Evolutionary conservation across 805 yeast genomes (phyloP).

Genomic region (Jamesozyma lodderae): DNA sequence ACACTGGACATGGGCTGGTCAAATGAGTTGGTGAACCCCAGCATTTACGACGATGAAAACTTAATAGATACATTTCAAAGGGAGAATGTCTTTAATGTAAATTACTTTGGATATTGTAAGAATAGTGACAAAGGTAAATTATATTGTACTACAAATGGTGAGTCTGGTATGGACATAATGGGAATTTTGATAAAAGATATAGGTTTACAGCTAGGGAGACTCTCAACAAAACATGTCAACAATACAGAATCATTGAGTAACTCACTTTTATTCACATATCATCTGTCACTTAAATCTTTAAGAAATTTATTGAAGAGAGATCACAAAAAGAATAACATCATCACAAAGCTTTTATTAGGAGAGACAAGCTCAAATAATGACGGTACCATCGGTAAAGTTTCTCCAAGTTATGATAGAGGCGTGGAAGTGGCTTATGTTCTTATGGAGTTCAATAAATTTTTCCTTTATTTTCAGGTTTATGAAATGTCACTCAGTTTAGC

Average conservation of each 20-base stretch:
- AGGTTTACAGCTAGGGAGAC: conserved; percentile 23
- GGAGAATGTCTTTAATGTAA: conserved; percentile 17
- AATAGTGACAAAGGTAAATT: conserved; percentile 5
- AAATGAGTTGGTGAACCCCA: conserved; percentile 7
- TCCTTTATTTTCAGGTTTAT: conserved; percentile 4
- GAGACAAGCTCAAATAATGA: conserved; percentile 1
- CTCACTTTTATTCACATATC: conserved; percentile 21
- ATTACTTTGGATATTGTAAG: conserved; percentile 26
- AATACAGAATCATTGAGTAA: conserved; percentile 19
- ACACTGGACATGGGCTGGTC: conserved; percentile 26
- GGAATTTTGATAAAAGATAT: conserved; percentile 23
- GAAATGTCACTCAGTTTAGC: conserved; percentile 10
- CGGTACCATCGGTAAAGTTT: conserved; percentile 1
- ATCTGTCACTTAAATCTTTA: conserved; percentile 16
- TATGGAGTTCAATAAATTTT: conserved; percentile 9
- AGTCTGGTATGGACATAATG: conserved; percentile 22
- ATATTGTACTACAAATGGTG: conserved; percentile 17
- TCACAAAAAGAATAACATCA: conserved; percentile 10
- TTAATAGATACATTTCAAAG: conserved; percentile 21
- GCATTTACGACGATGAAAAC: conserved; percentile 22
- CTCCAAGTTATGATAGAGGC: conserved; percentile 10
- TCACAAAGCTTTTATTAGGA: conserved; percentile 12
- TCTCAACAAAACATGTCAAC: conserved; percentile 13
- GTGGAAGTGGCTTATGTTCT: conserved; percentile 11
- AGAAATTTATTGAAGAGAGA: conserved; percentile 14